These are phyloP conservation scores for Clitopilus passeckerianus DNA, from an alignment of 768 basidiomycete species.

Conservation along the genomic window DNA sequence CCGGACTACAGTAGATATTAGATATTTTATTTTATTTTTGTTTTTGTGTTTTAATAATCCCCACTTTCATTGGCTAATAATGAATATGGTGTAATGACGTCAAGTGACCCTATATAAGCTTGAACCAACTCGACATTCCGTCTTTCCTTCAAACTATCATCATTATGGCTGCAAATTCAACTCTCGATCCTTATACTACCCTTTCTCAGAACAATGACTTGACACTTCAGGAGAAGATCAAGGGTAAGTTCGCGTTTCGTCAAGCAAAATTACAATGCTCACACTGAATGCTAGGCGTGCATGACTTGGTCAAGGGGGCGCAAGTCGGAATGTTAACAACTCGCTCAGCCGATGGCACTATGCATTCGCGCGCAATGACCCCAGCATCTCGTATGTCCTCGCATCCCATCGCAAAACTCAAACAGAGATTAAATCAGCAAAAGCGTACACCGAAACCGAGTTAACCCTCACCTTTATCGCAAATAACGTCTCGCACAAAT, in stretches of 20 bases:
- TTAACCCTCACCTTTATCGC: slow-evolving; percentile 64
- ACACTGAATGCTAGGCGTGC: slow-evolving; percentile 46
- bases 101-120: slow-evolving; percentile 14
- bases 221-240: slow-evolving; percentile 61
- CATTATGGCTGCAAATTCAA: slow-evolving; percentile 12
- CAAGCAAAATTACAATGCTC: neutral
- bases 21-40: slow-evolving; percentile 18
- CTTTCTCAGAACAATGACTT: slow-evolving; percentile 55
- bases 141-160: slow-evolving; percentile 6
- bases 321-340: slow-evolving; percentile 78
- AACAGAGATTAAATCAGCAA: neutral
- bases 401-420: neutral
- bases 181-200: slow-evolving; percentile 71
- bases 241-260: slow-evolving; percentile 29
- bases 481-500: slow-evolving; percentile 71
- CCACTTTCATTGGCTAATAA: slow-evolving; percentile 1
- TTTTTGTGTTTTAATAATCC: slow-evolving; percentile 24
- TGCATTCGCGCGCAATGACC: slow-evolving; percentile 82
- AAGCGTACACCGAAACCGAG: slow-evolving; percentile 42
- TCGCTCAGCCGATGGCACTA: slow-evolving; percentile 54
- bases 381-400: slow-evolving; percentile 54
- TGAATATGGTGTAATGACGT: slow-evolving; percentile 11
- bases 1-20: slow-evolving; percentile 47
- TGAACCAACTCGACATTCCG: neutral
- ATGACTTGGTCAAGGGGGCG: slow-evolving; percentile 56